Percentiles rank a stretch among this genome's conserved stretches.
Evolutionary conservation across 169 alveolate species (phyloP).

Genomic region (Cryptosporidium ubiquitum): DNA sequence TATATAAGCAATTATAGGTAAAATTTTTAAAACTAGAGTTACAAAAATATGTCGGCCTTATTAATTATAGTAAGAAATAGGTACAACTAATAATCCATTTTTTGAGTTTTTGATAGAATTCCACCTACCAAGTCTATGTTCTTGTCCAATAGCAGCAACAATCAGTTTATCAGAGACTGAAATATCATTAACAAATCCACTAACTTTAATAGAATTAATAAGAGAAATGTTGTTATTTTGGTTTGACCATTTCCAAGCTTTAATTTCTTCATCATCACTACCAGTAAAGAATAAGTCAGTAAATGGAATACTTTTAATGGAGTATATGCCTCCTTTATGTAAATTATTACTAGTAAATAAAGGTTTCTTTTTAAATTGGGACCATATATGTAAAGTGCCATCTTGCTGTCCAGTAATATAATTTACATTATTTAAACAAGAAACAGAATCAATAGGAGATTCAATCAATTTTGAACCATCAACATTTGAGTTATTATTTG

Average conservation of each 20-base stretch:
- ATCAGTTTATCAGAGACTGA: constrained; percentile 30
- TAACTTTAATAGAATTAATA: neutral
- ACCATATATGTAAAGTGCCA: constrained; percentile 55
- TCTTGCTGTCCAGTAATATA: constrained; percentile 51
- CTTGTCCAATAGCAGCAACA: constrained; percentile 73
- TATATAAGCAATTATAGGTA: neutral
- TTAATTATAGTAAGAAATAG: neutral
- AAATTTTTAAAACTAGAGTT: neutral
- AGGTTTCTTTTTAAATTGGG: constrained; percentile 63
- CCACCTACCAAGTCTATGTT: constrained; percentile 73
- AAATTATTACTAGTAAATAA: neutral
- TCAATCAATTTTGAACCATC: constrained; percentile 9
- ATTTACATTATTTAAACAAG: constrained; percentile 35
- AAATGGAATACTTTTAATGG: constrained; percentile 50
- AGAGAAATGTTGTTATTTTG: neutral
- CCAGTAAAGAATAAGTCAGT: constrained; percentile 69
- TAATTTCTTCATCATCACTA: constrained; percentile 26
- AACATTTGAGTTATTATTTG: neutral
- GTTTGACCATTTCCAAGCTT: constrained; percentile 51
- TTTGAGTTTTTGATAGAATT: constrained; percentile 35
- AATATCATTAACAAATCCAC: constrained; percentile 64
- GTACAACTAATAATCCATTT: constrained; percentile 46
- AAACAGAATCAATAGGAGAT: constrained; percentile 66
- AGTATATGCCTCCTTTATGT: constrained; percentile 38
- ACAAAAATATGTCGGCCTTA: neutral